phyloP scores from a whole-genome alignment of 2,329 filamentous ascomycete genomes.

The Apiospora koreana region DNA sequence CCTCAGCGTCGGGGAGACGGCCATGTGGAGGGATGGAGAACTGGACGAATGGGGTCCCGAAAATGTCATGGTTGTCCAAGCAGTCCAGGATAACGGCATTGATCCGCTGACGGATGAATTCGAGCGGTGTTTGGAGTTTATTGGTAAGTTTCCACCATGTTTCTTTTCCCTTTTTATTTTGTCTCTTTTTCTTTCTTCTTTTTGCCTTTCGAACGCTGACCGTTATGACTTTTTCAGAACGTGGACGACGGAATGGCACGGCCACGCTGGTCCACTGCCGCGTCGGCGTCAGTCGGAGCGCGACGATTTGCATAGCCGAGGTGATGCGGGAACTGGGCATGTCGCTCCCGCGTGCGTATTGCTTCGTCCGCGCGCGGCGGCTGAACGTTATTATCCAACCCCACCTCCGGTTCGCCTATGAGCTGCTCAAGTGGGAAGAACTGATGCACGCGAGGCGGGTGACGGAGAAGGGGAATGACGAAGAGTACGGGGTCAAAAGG shows the following conservation, averaged over 20 bases:
- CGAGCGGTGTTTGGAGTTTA: slow-evolving; percentile 82
- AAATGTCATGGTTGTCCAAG: slow-evolving; percentile 78
- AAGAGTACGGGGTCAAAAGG: slow-evolving; percentile 53
- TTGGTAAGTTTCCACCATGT: slow-evolving; percentile 62
- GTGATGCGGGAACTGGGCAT: slow-evolving; percentile 83
- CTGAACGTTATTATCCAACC: slow-evolving; percentile 98
- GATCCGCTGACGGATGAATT: slow-evolving; percentile 89
- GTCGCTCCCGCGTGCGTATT: slow-evolving; percentile 91
- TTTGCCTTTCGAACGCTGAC: slow-evolving; percentile 14
- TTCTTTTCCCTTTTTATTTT: background rate
- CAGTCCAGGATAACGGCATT: slow-evolving; percentile 95
- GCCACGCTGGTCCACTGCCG: slow-evolving; percentile 95
- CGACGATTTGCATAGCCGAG: slow-evolving; percentile 98
- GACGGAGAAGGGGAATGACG: slow-evolving; percentile 40
- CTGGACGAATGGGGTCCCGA: slow-evolving; percentile 72
- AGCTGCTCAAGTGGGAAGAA: slow-evolving; percentile 96
- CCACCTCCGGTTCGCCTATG: slow-evolving; percentile 91
- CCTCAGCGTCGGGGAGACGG: slow-evolving; percentile 86
- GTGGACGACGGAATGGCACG: slow-evolving; percentile 72
- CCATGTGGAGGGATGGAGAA: slow-evolving; percentile 76
- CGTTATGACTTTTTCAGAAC: slow-evolving; percentile 55
- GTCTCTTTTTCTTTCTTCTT: slow-evolving; percentile 8
- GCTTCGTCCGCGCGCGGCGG: slow-evolving; percentile 87
- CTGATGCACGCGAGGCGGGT: slow-evolving; percentile 57
- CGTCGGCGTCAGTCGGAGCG: slow-evolving; percentile 91